A percentile compares a stretch with the other conserved stretches of the same genome.
These are phyloP conservation scores for Brassica carinata DNA, from an alignment of 345 rosid species.

Conservation along the genomic window DNA sequence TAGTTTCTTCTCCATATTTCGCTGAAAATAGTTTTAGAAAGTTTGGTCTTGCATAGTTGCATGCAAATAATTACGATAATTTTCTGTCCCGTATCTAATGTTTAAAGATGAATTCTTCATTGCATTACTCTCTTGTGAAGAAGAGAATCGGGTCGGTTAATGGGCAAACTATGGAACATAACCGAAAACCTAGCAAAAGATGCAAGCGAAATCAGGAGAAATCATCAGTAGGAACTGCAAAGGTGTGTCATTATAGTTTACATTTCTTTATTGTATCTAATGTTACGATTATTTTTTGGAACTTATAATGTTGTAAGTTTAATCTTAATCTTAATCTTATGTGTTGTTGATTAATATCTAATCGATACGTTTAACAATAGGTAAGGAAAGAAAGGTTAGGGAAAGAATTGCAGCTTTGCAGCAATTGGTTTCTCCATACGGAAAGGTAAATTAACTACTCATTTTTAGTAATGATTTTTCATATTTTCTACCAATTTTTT, in stretches of 20 bases:
- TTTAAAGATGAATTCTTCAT: not conserved
- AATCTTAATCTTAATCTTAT: not conserved
- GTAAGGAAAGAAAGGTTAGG: constrained; percentile 68
- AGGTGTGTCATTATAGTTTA: constrained; percentile 45
- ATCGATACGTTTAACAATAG: constrained; percentile 31
- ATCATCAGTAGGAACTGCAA: constrained; percentile 46
- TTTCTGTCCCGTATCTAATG: not conserved
- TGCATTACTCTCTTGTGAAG: constrained; percentile 38
- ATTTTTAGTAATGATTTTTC: not conserved
- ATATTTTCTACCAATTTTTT: not conserved
- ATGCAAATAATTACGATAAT: not conserved
- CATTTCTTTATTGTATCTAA: not conserved
- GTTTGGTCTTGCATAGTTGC: not conserved
- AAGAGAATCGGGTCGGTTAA: constrained; percentile 48
- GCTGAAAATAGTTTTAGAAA: not conserved
- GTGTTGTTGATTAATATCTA: not conserved
- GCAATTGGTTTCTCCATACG: constrained; percentile 91
- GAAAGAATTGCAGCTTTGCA: constrained; percentile 78
- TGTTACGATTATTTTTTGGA: not conserved
- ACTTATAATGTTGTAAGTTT: not conserved
- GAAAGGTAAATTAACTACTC: constrained; percentile 57
- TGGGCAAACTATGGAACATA: constrained; percentile 33
- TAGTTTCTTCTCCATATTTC: not conserved
- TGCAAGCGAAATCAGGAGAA: constrained; percentile 51
- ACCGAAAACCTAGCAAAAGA: constrained; percentile 49